Conservation (phyloP, 306 rosid genomes). For the Astragalus membranaceus region DNA sequence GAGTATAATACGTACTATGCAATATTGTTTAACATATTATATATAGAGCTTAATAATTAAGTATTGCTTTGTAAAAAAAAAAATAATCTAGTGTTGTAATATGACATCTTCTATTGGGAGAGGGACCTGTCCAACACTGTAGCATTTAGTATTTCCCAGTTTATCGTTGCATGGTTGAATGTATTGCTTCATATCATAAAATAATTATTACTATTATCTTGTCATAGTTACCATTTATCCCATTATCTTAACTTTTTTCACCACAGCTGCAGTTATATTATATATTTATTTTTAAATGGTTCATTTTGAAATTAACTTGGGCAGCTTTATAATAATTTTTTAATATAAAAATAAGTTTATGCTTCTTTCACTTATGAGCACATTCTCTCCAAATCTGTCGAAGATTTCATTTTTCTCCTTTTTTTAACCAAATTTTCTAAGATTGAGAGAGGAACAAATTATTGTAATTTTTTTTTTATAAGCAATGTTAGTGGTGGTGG, state of each 20-base stretch:
- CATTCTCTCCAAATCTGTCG: too few relatives aligned
- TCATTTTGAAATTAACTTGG: too few relatives aligned
- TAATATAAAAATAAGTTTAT: too few relatives aligned
- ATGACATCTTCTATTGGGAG: background rate
- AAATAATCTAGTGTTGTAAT: background rate
- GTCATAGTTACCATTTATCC: background rate
- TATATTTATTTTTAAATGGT: too few relatives aligned
- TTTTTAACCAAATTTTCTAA: too few relatives aligned
- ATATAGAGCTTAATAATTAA: conserved; percentile 30
- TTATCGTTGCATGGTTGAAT: background rate
- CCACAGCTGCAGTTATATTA: background rate
- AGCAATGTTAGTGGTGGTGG: too few relatives aligned
- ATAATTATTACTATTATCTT: background rate
- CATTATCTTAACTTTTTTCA: background rate
- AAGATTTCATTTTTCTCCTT: too few relatives aligned
- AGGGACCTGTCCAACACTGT: background rate
- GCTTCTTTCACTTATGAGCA: too few relatives aligned
- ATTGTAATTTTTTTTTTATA: too few relatives aligned
- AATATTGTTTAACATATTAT: background rate
- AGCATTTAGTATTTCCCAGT: background rate
- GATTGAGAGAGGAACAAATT: too few relatives aligned
- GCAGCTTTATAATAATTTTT: too few relatives aligned
- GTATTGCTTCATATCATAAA: background rate
- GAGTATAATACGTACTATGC: background rate
- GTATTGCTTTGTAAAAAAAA: too few relatives aligned